Base-by-base conservation (phyloP, 441 rosid genomes). In the Adansonia gregorii region DNA sequence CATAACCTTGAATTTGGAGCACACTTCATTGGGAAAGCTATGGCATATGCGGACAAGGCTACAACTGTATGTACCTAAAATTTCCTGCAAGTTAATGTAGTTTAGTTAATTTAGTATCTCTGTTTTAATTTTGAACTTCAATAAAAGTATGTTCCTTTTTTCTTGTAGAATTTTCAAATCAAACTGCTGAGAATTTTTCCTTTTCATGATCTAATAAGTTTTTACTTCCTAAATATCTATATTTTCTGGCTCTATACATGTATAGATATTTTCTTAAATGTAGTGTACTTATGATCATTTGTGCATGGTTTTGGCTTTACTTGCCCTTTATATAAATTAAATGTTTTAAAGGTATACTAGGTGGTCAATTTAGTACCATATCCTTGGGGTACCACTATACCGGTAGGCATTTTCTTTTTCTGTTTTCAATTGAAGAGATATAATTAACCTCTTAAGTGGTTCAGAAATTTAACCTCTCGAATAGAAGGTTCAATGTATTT, bases 1-100 rank as follows among this genome's bases (percentile, higher is more conserved):
- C 99, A 96, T 81, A 96, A 94, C 85, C 91, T 96, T 65, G 98
- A 96, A 85, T 94, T 90, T 84, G 98, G 98, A 68, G 94, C 86
- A 8, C 69, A 76, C 64, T 85, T 82, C 75, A 93, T 96, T 81
- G 92, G 85, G 52, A 94, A 86, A 87, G 99, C 99, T 67, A 89
- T 96, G 99, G 74, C 77, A 67, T 90, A 80, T 78, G 54, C 97
- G 6, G 98, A 96, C 86, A 96, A 85, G 90, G 94, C 97, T 67
- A 96, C 99, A 63, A 96, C 98, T 39, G 99, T 93, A 84, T 83
- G 87, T 86, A 52, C 67, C 80, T 81, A 52, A 35, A 43, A 39
- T 61, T 63, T 71, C 54, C 63, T 60, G 20, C 5, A 46, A 35
- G 67, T 67, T 76, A 35, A 64, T 64, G 46, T 63, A 35, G 20